Evolutionary conservation across 192 early-diverging fungal species (phyloP).

Genomic region (Kappamyces sp.): DNA sequence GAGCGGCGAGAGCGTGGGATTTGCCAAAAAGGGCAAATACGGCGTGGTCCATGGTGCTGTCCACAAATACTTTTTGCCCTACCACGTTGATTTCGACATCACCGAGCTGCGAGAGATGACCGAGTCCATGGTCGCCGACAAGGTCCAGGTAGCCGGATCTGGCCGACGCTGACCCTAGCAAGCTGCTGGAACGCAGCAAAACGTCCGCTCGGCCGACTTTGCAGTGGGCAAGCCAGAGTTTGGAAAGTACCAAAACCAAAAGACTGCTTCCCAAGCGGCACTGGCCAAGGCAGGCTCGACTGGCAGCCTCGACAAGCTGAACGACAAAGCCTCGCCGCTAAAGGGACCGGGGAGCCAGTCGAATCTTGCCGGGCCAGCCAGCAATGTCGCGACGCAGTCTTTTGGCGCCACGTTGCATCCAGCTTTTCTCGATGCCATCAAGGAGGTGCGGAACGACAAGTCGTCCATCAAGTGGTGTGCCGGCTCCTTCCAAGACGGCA

Average conservation of each 20-base stretch:
- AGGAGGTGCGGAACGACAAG: constrained; percentile 32
- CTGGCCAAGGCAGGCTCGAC: not conserved
- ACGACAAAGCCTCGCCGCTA: not conserved
- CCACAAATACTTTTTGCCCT: constrained; percentile 33
- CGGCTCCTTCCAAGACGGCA: constrained; percentile 29
- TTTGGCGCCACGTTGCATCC: constrained; percentile 18
- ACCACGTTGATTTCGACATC: constrained; percentile 40
- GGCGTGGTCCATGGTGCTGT: constrained; percentile 38
- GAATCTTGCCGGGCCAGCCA: not conserved
- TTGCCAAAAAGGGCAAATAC: constrained; percentile 38
- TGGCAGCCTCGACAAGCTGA: not conserved
- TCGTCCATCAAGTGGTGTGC: constrained; percentile 27
- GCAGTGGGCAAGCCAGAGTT: constrained; percentile 18
- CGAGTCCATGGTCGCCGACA: constrained; percentile 24
- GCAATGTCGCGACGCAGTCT: constrained; percentile 15
- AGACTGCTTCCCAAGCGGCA: not conserved
- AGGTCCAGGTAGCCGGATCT: constrained; percentile 28
- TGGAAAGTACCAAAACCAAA: not conserved
- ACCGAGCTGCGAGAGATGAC: constrained; percentile 22
- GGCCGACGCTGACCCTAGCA: constrained; percentile 12
- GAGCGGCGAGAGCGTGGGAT: constrained; percentile 25
- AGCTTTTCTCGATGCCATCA: constrained; percentile 28
- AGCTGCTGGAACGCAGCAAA: constrained; percentile 10
- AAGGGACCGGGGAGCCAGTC: not conserved
- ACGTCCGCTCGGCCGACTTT: constrained; percentile 16